phyloP scores from a whole-genome alignment of 257 asterid species.

The Salvia splendens region DNA sequence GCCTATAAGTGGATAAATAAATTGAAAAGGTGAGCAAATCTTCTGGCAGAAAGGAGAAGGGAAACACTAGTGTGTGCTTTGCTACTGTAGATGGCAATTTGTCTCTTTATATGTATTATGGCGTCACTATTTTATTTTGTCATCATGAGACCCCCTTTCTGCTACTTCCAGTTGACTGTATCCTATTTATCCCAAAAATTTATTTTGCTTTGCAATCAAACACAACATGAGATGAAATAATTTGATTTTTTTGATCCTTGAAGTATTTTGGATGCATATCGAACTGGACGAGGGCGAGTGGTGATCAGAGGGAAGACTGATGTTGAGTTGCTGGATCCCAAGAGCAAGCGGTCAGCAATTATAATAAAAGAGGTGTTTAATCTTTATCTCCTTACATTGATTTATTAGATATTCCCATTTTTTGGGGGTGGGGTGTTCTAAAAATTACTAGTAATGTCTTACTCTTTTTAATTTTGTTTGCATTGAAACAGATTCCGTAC shows the following conservation, averaged over 20 bases:
- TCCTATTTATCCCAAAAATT: not conserved
- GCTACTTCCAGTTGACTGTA: not conserved
- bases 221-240: not conserved
- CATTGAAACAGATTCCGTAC: conserved; percentile 77
- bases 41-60: not conserved
- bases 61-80: not conserved
- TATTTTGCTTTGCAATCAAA: not conserved
- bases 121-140: not conserved
- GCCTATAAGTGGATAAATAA: not conserved
- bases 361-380: conserved; percentile 92
- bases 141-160: not conserved
- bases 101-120: conserved; percentile 1
- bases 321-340: conserved; percentile 80
- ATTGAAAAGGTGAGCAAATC: not conserved
- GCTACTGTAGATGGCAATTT: not conserved
- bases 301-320: conserved; percentile 96
- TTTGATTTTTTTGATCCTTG: conserved; percentile 31
- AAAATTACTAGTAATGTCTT: not conserved
- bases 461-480: conserved; percentile 5
- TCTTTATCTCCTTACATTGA: conserved; percentile 29
- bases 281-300: conserved; percentile 93
- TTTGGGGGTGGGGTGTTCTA: not conserved
- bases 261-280: conserved; percentile 91
- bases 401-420: conserved; percentile 23
- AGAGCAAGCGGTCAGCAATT: conserved; percentile 79